Conservation (phyloP, 1,139 yeast genomes). For the Sugiyamaella novakii region DNA sequence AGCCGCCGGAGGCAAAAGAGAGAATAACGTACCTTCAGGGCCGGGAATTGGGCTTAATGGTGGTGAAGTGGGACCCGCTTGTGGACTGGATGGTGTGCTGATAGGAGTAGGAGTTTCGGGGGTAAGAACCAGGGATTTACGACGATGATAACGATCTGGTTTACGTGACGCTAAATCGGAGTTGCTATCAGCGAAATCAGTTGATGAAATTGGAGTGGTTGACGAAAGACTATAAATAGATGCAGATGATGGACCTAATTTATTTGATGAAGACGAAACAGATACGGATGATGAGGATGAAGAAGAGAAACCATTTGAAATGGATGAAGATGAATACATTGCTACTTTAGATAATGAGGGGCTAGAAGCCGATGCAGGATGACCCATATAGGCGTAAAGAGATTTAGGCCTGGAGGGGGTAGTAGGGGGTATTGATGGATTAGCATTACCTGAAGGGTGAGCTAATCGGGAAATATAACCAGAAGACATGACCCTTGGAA, state of each 20-base stretch:
- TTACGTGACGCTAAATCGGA: slow-evolving; percentile 13
- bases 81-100: slow-evolving; percentile 13
- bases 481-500: slow-evolving; percentile 22
- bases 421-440: background rate
- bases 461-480: slow-evolving; percentile 20
- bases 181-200: slow-evolving; percentile 7
- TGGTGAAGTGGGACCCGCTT: slow-evolving; percentile 3
- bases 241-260: slow-evolving; percentile 13
- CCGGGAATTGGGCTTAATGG: slow-evolving; percentile 7
- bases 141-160: slow-evolving; percentile 40
- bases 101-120: background rate
- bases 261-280: slow-evolving; percentile 12
- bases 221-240: slow-evolving; percentile 13
- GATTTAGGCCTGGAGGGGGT: slow-evolving; percentile 23
- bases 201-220: slow-evolving; percentile 8
- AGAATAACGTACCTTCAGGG: slow-evolving; percentile 11
- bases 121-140: slow-evolving; percentile 28
- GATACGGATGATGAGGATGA: slow-evolving; percentile 17
- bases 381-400: slow-evolving; percentile 23
- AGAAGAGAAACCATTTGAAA: slow-evolving; percentile 10
- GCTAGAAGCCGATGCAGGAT: slow-evolving; percentile 16
- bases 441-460: background rate
- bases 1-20: slow-evolving; percentile 7
- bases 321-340: slow-evolving; percentile 7
- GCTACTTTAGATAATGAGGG: slow-evolving; percentile 12